These are phyloP conservation scores for Aspergillus eucalypticola DNA, from an alignment of 2,329 filamentous ascomycete genomes.

Conservation along the genomic window DNA sequence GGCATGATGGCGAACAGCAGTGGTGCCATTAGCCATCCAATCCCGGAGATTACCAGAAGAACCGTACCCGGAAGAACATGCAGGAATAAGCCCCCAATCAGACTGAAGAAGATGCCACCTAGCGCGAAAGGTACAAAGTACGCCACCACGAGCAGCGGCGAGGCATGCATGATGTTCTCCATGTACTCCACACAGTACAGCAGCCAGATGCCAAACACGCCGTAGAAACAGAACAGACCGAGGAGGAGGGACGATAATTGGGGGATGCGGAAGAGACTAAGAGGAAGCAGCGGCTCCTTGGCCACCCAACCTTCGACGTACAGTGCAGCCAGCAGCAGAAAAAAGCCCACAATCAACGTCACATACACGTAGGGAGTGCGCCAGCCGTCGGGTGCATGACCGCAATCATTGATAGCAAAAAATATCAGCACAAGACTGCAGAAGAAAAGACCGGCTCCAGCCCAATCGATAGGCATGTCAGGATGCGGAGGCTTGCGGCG, in stretches of 20 bases:
- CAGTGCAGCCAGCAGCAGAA: conserved; percentile 61
- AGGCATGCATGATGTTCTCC: conserved; percentile 59
- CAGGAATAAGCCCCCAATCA: conserved; percentile 65
- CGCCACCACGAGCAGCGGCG: conserved; percentile 63
- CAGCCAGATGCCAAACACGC: conserved; percentile 67
- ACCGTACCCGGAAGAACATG: conserved; percentile 65
- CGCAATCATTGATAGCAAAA: conserved; percentile 72
- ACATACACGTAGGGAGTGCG: conserved; percentile 70
- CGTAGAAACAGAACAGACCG: conserved; percentile 67
- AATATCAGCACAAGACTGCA: conserved; percentile 68
- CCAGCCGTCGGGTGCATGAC: conserved; percentile 70
- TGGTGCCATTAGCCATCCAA: conserved; percentile 59
- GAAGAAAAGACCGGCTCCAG: conserved; percentile 62
- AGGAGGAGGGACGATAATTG: conserved; percentile 66
- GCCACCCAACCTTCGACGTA: conserved; percentile 75
- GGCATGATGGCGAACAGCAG: conserved; percentile 68
- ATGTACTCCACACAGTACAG: conserved; percentile 72
- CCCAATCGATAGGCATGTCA: conserved; percentile 66
- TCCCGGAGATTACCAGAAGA: conserved; percentile 62
- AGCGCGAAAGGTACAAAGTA: conserved; percentile 69
- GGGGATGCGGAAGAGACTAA: conserved; percentile 67
- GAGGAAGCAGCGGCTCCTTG: conserved; percentile 66
- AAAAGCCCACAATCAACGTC: conserved; percentile 62
- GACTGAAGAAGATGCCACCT: conserved; percentile 67
- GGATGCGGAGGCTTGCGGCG: conserved; percentile 10